A percentile compares a stretch with the other conserved stretches of the same genome.
Conservation (phyloP, 306 rosid species). For the Fragaria iinumae region DNA sequence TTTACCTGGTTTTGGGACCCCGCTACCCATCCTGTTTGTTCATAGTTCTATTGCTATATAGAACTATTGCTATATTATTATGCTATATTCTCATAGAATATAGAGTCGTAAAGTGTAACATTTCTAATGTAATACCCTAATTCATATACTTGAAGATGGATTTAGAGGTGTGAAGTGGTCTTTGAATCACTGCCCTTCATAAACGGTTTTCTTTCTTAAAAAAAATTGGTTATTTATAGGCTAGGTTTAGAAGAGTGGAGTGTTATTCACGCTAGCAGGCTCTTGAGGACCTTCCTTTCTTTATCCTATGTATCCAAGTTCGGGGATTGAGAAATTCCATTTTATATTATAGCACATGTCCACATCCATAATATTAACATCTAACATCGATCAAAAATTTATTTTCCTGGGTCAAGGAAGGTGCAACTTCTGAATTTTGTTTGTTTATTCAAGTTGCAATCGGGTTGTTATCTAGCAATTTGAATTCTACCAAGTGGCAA, state of each 20-base stretch:
- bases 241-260: background rate
- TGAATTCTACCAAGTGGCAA: slow-evolving; percentile 4
- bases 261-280: background rate
- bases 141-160: background rate
- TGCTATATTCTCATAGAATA: no score
- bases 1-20: background rate
- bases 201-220: background rate
- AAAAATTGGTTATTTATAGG: background rate
- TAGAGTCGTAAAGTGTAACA: no score
- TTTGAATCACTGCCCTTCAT: background rate
- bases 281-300: background rate
- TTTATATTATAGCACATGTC: background rate
- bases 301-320: background rate
- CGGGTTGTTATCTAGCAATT: background rate
- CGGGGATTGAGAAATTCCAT: background rate
- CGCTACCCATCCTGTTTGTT: background rate
- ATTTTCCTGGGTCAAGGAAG: background rate
- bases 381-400: background rate
- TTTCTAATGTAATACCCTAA: no score
- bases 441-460: no score
- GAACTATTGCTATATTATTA: no score
- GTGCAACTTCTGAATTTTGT: background rate
- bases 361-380: background rate
- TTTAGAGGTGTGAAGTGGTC: background rate
- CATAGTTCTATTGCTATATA: no score